Base-by-base conservation (phyloP, 2,329 filamentous ascomycete species). In the Fusarium liriodendri region DNA sequence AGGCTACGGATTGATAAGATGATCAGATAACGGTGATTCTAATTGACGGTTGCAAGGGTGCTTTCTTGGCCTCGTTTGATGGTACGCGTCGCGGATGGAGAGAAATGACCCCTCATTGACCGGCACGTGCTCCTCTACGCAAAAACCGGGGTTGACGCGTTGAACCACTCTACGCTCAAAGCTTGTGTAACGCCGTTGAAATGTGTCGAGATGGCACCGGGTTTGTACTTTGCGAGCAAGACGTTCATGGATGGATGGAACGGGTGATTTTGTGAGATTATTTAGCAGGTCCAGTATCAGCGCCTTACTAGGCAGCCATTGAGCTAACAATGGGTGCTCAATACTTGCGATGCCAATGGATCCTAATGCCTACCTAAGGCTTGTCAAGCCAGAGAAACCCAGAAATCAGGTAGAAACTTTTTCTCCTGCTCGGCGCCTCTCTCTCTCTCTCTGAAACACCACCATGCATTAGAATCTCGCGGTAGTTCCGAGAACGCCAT, bases 1-100 rank as follows among this genome's bases (percentile, higher is more conserved):
- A 35, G 25, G 20, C 25, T n/a, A 42, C 32, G 60, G 60, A 64
- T 62, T 69, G 70, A 75, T 75, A 75, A 75, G 72, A 74, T 70
- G 65, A 75, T 75, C 72, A 75, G 72, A 75, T 75, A 74, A 73
- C 22, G 18, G 25, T 11, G 42, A 42, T 52, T 52, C 8, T 18
- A 52, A 52, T 52, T 52, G 27, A 52, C 7, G 13, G 18, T 32
- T 11, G 37, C 20, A 54, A 27, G n/a, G 32, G 35, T 13, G 8
- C 20, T 27, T 62, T 18, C 18, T 22, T 14, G 32, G 8, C 37
- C 29, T 29, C 35, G 13, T 18, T 35, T 55, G 20, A 22, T 27
- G 16, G 6, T 4, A 20, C 6, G 20, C 14, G 47, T 14, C 42
- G 11, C 27, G 6, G 18, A 10, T 42, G 13, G 5, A 13, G 27